A percentile compares a stretch with the other conserved stretches of the same genome.
These are phyloP conservation scores for Lavandula angustifolia DNA, from an alignment of 257 asterid genomes.

Conservation along the genomic window DNA sequence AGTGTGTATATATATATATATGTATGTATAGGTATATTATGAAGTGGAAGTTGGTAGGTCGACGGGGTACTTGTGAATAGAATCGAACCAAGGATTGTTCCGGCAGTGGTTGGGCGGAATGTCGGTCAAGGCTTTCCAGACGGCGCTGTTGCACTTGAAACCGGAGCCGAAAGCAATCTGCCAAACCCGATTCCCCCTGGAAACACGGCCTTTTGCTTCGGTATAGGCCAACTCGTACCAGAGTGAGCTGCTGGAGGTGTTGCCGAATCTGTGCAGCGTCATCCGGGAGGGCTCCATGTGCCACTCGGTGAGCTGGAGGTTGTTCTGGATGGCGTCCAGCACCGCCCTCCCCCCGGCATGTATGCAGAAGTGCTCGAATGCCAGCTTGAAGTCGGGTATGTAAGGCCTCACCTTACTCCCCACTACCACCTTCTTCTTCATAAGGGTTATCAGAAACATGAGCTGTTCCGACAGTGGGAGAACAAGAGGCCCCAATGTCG, in stretches of 20 bases:
- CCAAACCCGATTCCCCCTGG: constrained; percentile 49
- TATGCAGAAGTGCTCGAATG: constrained; percentile 63
- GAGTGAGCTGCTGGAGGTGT: constrained; percentile 60
- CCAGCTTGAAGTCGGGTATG: constrained; percentile 60
- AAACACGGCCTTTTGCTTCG: constrained; percentile 49
- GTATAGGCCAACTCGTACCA: constrained; percentile 60
- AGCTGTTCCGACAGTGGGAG: constrained; percentile 54
- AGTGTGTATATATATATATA: too few relatives aligned
- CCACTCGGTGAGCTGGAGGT: constrained; percentile 51
- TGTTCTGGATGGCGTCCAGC: constrained; percentile 55
- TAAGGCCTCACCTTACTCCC: constrained; percentile 52
- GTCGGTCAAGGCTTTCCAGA: constrained; percentile 52
- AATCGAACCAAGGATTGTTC: constrained; percentile 52
- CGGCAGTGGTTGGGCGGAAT: constrained; percentile 33
- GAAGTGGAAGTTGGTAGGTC: neutral
- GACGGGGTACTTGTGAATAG: constrained; percentile 47
- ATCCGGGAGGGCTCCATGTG: constrained; percentile 72
- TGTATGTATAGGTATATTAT: too few relatives aligned
- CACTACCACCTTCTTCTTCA: constrained; percentile 41
- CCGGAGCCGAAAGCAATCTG: constrained; percentile 70
- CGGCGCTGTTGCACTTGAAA: constrained; percentile 62
- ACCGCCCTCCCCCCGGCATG: constrained; percentile 42
- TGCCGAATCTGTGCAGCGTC: constrained; percentile 61
- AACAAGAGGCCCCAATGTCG: constrained; percentile 55
- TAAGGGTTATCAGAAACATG: constrained; percentile 41